Conservation (phyloP, 768 basidiomycete species). For the Mycena belliarum region DNA sequence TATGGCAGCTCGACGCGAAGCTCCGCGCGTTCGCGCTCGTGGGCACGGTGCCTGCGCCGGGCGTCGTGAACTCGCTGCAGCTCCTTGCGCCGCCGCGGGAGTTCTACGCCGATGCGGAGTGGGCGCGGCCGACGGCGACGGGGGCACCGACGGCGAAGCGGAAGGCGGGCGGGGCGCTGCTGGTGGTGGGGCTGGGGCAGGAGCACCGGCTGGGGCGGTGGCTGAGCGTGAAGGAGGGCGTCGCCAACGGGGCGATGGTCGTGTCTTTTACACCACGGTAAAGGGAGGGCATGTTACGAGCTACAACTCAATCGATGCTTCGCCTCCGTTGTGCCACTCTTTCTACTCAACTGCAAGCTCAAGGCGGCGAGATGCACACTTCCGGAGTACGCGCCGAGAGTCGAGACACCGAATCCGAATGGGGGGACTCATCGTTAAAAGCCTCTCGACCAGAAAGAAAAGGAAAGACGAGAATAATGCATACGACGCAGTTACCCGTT, state of each 20-base stretch:
- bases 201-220: slow-evolving; percentile 92
- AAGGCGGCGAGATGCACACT: too few relatives aligned
- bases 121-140: slow-evolving; percentile 31
- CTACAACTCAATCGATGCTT: too few relatives aligned
- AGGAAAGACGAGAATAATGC: background rate
- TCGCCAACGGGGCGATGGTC: slow-evolving; percentile 72
- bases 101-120: slow-evolving; percentile 40
- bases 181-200: slow-evolving; percentile 83
- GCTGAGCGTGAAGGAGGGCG: slow-evolving; percentile 75
- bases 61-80: slow-evolving; percentile 91
- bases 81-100: slow-evolving; percentile 58
- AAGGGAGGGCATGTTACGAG: too few relatives aligned
- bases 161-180: slow-evolving; percentile 38
- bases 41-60: slow-evolving; percentile 65
- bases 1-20: slow-evolving; percentile 88
- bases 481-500: background rate
- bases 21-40: slow-evolving; percentile 74
- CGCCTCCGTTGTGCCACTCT: too few relatives aligned
- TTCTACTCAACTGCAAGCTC: too few relatives aligned
- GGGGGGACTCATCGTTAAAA: too few relatives aligned
- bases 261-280: slow-evolving; percentile 54
- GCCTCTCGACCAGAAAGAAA: too few relatives aligned
- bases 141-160: slow-evolving; percentile 25
- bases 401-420: too few relatives aligned
- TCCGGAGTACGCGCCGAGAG: too few relatives aligned